phyloP scores from a whole-genome alignment of 1,139 yeast species.

The Kazachstania sp. region DNA sequence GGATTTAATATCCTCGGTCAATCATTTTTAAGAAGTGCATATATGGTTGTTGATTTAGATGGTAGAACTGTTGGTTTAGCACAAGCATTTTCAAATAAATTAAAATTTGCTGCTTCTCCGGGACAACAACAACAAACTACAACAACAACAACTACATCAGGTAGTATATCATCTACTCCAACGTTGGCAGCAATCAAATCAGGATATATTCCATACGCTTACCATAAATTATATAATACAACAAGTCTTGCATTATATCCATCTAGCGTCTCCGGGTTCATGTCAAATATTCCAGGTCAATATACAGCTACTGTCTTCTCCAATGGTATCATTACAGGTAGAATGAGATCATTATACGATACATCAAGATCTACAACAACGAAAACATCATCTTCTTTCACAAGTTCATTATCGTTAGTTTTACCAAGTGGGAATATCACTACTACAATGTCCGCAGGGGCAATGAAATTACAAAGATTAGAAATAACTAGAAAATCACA shows the following conservation, averaged over 20 bases:
- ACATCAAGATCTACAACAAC: slow-evolving; percentile 20
- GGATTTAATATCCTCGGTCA: slow-evolving; percentile 59
- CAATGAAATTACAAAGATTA: no score
- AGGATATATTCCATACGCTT: slow-evolving; percentile 45
- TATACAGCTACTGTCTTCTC: slow-evolving; percentile 25
- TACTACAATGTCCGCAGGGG: background rate
- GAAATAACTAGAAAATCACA: background rate
- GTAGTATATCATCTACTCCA: slow-evolving; percentile 2
- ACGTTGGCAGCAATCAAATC: slow-evolving; percentile 31
- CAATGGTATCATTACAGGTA: slow-evolving; percentile 25
- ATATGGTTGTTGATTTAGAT: slow-evolving; percentile 61
- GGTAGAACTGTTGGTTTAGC: slow-evolving; percentile 52
- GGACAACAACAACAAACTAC: background rate
- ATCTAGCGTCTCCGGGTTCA: slow-evolving; percentile 9
- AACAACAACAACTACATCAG: background rate
- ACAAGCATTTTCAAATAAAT: slow-evolving; percentile 26
- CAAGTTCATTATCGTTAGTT: slow-evolving; percentile 5
- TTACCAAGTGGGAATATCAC: background rate
- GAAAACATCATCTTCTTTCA: slow-evolving; percentile 6
- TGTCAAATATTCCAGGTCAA: slow-evolving; percentile 20
- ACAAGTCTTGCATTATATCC: slow-evolving; percentile 30
- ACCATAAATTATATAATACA: slow-evolving; percentile 30
- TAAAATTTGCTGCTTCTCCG: background rate
- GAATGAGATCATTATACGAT: slow-evolving; percentile 24
- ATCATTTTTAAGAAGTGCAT: slow-evolving; percentile 48